Base-by-base conservation (phyloP, 228 moss, liverwort and hornwort genomes). In the Sphagnum magellanicum region DNA sequence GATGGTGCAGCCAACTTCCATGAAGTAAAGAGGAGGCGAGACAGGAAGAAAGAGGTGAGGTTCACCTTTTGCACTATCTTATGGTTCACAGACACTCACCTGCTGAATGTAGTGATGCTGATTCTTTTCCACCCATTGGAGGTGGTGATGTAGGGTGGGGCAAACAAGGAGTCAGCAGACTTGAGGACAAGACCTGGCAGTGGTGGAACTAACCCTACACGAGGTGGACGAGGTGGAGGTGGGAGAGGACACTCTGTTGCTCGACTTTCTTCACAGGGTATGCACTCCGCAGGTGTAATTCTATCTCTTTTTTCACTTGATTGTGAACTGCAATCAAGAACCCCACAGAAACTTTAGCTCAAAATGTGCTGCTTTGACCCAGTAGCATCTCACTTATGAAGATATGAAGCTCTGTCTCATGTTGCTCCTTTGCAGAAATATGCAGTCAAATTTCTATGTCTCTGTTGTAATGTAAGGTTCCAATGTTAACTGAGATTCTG, bases 21-120 rank as follows among this genome's bases (percentile, higher is more conserved):
- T 73, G 97, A 97, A 80, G 97, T 97, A 59, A 97, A 93, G 74
- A 83, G 97, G 74, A 89, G 87, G 83, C 84, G 96, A 15, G 91
- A 93, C 67, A 97, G 89, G 78, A 97, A 93, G 59, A 97, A 91
- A 72, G 97, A 91, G 74, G 97, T 93, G 55, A 55, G 55, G 55
- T 55, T 55, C 55, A 8, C 55, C 8, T 55, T 55, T 12, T 55
- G 55, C 55, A 8, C 55, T 55, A 55, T 55, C 48, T 47, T 63
- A 8, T 63, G 63, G 10, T 8, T 10, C 14, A 64, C 9, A 5
- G 46, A 13, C 11, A 6, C 11, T 64, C 0, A 49, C 16, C 63
- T 11, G 11, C n/a, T 8, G 10, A 10, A 2, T 32, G 32, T 32
- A 32, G 32, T 32, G 32, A 32, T 32, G 32, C 32, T 32, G 32